Evolutionary conservation across 164 flowering plant species (phyloP), one percentile per base, ranked within the genome.

Genomic region (Vitis vinifera): DNA sequence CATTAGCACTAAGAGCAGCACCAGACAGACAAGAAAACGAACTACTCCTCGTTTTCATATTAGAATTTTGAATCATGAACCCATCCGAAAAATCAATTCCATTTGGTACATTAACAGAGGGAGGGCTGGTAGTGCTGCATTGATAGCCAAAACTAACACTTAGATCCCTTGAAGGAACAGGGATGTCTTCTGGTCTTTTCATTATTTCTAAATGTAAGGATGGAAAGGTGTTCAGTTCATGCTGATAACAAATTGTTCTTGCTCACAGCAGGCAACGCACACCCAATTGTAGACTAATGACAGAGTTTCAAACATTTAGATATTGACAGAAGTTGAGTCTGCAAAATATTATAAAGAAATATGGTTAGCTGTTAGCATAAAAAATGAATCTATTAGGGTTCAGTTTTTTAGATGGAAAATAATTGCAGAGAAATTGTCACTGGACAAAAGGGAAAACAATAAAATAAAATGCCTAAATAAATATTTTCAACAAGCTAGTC

Each of bases 1-100:
- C 51, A 47, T 63, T 63, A n/a, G 66, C 66, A 48, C 66, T 63
- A 14, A 63, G 51, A 5, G 51, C 66, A 48, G 66, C 66, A 48
- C 66, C 66, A 9, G 66, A 63, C 66, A 63, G 19, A 30, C 66
- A 63, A 30, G 66, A 63, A 30, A 63, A 63, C n/a, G 66, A 63
- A 23, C 66, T 17, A 16, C 51, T 63, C 50, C 63, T 12, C 5
- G 3, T 63, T 50, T 63, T 63, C 66, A 63, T 2, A 12, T 9
- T 44, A 11, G 66, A 63, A 63, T n/a, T 13, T 19, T 44, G n/a
- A 14, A 16, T 63, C 66, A n/a, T 47, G 51, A 13, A 1, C 2
- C 19, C 16, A 27, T 47, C 51, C 12, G 66, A 30, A 63, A 17
- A 4, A 14, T 63, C 66, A 14, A 30, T 11, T 23, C 48, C 66